A percentile compares a stretch with the other conserved stretches of the same genome.
Evolutionary conservation across 129 eudicot species (phyloP).

Genomic region (Glebionis coronaria): DNA sequence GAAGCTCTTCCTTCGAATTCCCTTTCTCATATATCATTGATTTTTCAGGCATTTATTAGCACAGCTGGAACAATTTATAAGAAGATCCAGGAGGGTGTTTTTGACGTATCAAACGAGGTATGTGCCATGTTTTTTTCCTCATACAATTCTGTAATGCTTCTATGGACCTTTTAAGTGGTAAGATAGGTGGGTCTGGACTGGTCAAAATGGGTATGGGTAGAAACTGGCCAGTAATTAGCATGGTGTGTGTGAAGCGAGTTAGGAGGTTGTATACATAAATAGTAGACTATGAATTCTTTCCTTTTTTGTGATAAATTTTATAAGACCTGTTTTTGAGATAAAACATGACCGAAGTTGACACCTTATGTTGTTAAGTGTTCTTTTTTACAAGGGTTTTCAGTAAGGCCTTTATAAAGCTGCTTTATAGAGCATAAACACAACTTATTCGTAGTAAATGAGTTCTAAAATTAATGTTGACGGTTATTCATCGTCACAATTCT

Average conservation of each 20-base stretch:
- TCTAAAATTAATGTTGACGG: too few species aligned
- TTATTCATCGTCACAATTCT: too few species aligned
- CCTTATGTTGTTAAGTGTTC: too few species aligned
- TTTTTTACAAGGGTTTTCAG: too few species aligned
- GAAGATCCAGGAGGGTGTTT: constrained; percentile 91
- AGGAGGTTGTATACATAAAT: too few species aligned
- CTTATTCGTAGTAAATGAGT: too few species aligned
- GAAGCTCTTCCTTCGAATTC: background rate
- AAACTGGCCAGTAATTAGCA: too few species aligned
- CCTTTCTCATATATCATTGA: constrained; percentile 2
- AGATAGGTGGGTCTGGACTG: background rate
- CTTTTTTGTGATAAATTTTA: background rate
- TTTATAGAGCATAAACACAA: background rate
- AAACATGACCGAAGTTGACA: background rate
- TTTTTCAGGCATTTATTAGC: constrained; percentile 72
- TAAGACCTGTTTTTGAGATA: background rate
- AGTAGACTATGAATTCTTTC: background rate
- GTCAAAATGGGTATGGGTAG: background rate
- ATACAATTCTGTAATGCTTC: background rate
- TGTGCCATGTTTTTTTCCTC: background rate
- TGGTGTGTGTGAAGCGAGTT: too few species aligned
- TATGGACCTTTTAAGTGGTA: background rate
- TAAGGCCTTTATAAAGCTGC: too few species aligned
- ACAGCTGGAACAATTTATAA: constrained; percentile 79
- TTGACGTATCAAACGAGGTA: constrained; percentile 93